These are phyloP conservation scores for Brassica balearica DNA, from an alignment of 441 rosid species.

Conservation along the genomic window DNA sequence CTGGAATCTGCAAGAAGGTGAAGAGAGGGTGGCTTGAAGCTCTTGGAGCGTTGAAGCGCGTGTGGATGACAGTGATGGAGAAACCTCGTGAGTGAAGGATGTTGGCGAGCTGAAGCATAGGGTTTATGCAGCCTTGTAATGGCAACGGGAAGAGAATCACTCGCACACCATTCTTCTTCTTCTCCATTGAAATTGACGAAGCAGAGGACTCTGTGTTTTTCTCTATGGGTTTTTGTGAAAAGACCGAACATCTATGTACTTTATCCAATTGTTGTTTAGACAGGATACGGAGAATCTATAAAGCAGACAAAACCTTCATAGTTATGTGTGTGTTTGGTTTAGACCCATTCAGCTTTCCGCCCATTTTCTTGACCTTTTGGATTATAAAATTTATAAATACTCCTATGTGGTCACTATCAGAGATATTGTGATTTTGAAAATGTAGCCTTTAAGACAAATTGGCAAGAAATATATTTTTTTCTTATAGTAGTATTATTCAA, in stretches of 20 bases:
- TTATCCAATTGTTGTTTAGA: constrained; percentile 20
- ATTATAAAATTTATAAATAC: not conserved
- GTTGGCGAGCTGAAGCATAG: constrained; percentile 40
- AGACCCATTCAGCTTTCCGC: constrained; percentile 37
- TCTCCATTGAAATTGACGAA: constrained; percentile 36
- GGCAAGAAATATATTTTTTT: not conserved
- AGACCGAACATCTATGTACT: constrained; percentile 16
- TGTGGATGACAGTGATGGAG: constrained; percentile 50
- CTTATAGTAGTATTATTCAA: not conserved
- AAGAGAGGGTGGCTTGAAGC: constrained; percentile 43
- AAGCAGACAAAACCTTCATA: constrained; percentile 35
- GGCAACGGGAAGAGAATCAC: constrained; percentile 35
- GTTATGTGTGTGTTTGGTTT: constrained; percentile 35
- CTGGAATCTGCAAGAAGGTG: constrained; percentile 28
- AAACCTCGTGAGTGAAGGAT: constrained; percentile 24
- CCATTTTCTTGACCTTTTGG: constrained; percentile 35
- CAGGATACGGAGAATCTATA: constrained; percentile 41
- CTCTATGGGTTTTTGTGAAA: constrained; percentile 9
- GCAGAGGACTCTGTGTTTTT: not conserved
- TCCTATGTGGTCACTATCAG: constrained; percentile 27
- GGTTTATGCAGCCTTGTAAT: constrained; percentile 37
- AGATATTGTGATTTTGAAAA: constrained; percentile 19
- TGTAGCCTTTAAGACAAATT: not conserved
- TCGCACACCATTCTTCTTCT: constrained; percentile 16
- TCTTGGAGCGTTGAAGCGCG: constrained; percentile 48